A percentile compares a stretch with the other conserved stretches of the same genome.
Conservation (phyloP, 2,329 filamentous ascomycete species). For the Alternaria triticina region DNA sequence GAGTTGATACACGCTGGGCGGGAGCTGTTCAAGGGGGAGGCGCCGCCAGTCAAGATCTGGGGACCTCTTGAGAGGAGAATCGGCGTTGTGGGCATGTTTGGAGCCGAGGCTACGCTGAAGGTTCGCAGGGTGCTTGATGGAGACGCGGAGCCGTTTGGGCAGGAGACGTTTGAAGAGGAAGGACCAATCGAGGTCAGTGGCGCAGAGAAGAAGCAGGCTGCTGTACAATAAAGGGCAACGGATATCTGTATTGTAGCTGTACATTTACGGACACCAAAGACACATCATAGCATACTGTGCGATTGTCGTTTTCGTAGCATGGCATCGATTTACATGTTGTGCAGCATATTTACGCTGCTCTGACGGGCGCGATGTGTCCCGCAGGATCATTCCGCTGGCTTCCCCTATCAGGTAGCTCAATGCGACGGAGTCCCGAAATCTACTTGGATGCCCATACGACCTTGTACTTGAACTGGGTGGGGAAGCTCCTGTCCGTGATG, state of each 20-base stretch:
- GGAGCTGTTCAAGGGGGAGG: slow-evolving; percentile 42
- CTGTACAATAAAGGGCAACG: slow-evolving; percentile 8
- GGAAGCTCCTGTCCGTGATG: slow-evolving; percentile 91
- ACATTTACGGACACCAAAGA: slow-evolving; percentile 1
- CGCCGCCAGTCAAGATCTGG: slow-evolving; percentile 38
- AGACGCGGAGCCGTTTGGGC: slow-evolving; percentile 27
- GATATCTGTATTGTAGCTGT: slow-evolving; percentile 14
- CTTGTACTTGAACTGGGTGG: slow-evolving; percentile 71
- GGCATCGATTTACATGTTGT: background rate
- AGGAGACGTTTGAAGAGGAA: slow-evolving; percentile 13
- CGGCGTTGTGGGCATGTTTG: slow-evolving; percentile 44
- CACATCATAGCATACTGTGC: background rate
- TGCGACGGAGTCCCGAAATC: background rate
- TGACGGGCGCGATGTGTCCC: background rate
- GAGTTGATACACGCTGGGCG: slow-evolving; percentile 41
- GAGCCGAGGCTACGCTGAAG: slow-evolving; percentile 35
- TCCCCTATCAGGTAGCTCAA: background rate
- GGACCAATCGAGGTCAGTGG: background rate
- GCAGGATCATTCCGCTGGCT: background rate
- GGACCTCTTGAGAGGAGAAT: slow-evolving; percentile 37
- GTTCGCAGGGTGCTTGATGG: slow-evolving; percentile 31
- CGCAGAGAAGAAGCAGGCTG: slow-evolving; percentile 5
- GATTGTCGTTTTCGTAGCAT: background rate
- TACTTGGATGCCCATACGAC: slow-evolving; percentile 52
- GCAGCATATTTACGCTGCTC: background rate